Percentiles rank a stretch among this genome's conserved stretches.
These are phyloP conservation scores for Ogataea nitratoaversa DNA, from an alignment of 805 yeast genomes.

Conservation along the genomic window DNA sequence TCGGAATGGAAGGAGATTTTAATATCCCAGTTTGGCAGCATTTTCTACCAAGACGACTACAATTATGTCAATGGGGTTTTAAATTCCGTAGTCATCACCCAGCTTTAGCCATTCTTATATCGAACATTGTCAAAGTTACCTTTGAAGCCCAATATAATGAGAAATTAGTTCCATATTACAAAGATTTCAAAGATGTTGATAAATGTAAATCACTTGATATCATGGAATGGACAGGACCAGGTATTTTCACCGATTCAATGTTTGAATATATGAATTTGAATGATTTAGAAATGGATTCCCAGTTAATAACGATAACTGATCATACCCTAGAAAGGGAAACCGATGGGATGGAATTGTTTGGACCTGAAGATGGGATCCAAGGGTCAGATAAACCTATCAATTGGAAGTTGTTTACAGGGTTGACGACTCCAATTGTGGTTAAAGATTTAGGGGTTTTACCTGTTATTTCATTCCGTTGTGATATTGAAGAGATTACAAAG, in stretches of 20 bases:
- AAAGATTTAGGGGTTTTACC: conserved; percentile 17
- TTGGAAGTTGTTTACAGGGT: conserved; percentile 18
- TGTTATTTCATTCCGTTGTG: conserved; percentile 10
- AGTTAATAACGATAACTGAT: conserved; percentile 9
- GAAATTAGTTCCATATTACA: conserved; percentile 15
- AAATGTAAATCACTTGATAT: conserved; percentile 35
- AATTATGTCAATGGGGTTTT: conserved; percentile 50
- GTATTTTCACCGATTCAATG: conserved; percentile 45
- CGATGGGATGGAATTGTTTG: conserved; percentile 8
- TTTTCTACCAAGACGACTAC: conserved; percentile 40
- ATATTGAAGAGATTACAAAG: conserved; percentile 26
- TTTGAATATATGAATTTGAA: conserved; percentile 39
- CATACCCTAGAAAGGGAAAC: conserved; percentile 4
- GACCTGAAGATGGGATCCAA: conserved; percentile 9
- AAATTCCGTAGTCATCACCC: conserved; percentile 57
- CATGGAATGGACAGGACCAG: conserved; percentile 51
- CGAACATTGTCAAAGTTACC: conserved; percentile 42
- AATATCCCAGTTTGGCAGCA: conserved; percentile 42
- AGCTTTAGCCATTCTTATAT: conserved; percentile 43
- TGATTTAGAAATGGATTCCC: not conserved
- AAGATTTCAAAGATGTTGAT: conserved; percentile 24
- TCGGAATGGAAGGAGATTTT: conserved; percentile 46
- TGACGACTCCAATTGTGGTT: conserved; percentile 14
- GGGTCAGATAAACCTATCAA: conserved; percentile 4
- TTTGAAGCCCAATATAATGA: conserved; percentile 33